phyloP scores from a whole-genome alignment of 495 filamentous ascomycete species.

The Usnea hakonensis region DNA sequence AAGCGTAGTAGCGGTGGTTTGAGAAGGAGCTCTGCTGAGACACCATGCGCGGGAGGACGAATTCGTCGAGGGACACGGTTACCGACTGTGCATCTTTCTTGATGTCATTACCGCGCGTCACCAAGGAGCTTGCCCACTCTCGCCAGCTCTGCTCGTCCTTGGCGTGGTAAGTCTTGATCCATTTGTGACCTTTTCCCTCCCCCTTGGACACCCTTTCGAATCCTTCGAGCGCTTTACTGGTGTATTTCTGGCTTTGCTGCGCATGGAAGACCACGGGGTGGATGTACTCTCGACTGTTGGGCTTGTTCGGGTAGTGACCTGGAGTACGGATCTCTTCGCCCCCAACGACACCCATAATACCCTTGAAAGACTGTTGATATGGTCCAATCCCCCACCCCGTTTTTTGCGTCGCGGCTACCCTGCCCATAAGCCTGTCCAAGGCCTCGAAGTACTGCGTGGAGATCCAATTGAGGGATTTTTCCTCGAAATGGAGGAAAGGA shows the following conservation, averaged over 20 bases:
- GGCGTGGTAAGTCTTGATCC: conserved; percentile 9
- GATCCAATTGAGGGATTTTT: conserved; percentile 5
- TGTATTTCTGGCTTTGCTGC: conserved; percentile 1
- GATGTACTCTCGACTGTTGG: conserved; percentile 11
- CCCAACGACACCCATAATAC: background rate
- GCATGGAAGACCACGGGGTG: conserved; percentile 15
- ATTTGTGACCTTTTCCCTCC: conserved; percentile 8
- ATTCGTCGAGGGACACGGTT: conserved; percentile 7
- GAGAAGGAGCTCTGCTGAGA: conserved; percentile 4
- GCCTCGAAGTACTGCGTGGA: conserved; percentile 7
- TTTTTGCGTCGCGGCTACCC: conserved; percentile 1
- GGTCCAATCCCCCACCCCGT: conserved; percentile 11
- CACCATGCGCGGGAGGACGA: conserved; percentile 14
- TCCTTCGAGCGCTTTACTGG: conserved; percentile 8
- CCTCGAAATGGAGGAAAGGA: conserved; percentile 24
- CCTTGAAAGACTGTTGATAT: conserved; percentile 7
- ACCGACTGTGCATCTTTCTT: conserved; percentile 8
- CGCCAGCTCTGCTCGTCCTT: conserved; percentile 12
- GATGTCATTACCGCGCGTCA: background rate
- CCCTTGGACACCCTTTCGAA: background rate
- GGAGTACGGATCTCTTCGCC: conserved; percentile 7
- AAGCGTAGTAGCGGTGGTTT: background rate
- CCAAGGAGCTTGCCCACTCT: conserved; percentile 3
- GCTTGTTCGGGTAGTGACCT: conserved; percentile 10
- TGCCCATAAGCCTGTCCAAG: conserved; percentile 3